Evolutionary conservation across 768 basidiomycete genomes (phyloP), one percentile per base, ranked within the genome.

Genomic region (Serendipita sp.): DNA sequence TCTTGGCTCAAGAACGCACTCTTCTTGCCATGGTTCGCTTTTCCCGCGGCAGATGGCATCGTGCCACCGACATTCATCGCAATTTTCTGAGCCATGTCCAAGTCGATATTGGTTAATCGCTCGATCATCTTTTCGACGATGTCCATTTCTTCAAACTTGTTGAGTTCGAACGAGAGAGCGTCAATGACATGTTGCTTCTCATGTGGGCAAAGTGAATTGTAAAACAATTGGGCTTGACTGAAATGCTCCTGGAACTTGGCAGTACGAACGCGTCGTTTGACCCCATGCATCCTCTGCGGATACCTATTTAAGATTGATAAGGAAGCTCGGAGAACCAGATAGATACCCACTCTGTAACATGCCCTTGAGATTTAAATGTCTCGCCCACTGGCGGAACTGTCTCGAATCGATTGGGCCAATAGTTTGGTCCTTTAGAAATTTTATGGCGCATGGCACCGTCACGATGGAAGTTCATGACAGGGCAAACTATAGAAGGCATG

Each of bases 101-200:
- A 77, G 73, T 91, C 84, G 70, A 95, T 82, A 70, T 86, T 76
- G 72, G 84, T 86, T 67, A 89, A 79, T 15, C 85, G 71, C 46
- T 81, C 77, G 64, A 86, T 82, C 72, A 89, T 87, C 1, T 77
- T 77, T 71, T 82, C 75, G 73, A 86, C 86, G 0, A 94, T 86
- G 2, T 76, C 73, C 0, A 81, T 79, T 69, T 92, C 89, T 63
- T 89, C 85, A 74, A 86, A 88, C 70, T 92, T 89, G 65, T 83
- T 84, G 38, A 95, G 78, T 74, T 93, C 91, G 72, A 95, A 94
- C 11, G 83, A 81, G 65, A 89, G 78, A 3, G 89, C 91, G 3
- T 75, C 70, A 58, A 83, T 74, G 35, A 92, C 76, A 72, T 93
- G 89, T n/a, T 75, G 67, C 74, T 85, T 83, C 77, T 94, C 92